phyloP scores from a whole-genome alignment of 2,329 filamentous ascomycete species.

The Cordyceps militaris region DNA sequence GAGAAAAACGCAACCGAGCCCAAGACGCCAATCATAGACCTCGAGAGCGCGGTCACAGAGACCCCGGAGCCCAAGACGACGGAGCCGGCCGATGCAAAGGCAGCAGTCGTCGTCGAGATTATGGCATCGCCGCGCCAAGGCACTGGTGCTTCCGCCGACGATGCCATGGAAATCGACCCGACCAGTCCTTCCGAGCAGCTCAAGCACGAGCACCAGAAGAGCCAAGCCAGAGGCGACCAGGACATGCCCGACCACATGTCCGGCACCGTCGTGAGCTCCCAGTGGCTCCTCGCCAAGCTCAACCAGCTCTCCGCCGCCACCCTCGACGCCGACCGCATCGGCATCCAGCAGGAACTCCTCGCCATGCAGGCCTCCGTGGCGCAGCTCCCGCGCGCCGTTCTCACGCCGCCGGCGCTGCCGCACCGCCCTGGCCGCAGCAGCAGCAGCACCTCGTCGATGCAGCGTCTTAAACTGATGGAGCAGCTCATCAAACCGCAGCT shows the following conservation, averaged over 20 bases:
- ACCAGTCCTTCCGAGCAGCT: not conserved
- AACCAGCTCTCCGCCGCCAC: not conserved
- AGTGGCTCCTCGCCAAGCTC: not conserved
- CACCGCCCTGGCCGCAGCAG: not conserved
- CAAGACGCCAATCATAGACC: not conserved
- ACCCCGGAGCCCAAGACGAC: not conserved
- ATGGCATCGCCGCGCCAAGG: not conserved
- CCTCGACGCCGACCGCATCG: not conserved
- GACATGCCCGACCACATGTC: not conserved
- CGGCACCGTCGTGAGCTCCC: not conserved
- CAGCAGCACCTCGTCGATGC: not conserved
- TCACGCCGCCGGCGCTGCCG: not conserved
- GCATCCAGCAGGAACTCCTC: not conserved
- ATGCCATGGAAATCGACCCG: not conserved
- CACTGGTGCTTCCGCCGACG: not conserved
- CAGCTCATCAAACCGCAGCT: not conserved
- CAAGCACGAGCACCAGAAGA: not conserved
- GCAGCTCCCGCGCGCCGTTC: not conserved
- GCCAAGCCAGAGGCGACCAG: not conserved
- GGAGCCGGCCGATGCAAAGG: not conserved
- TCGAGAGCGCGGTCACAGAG: not conserved
- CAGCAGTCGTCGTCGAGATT: not conserved
- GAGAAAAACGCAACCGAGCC: not conserved
- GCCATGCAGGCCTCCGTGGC: not conserved
- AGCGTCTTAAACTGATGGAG: not conserved